Evolutionary conservation across 2,329 filamentous ascomycete species (phyloP).

Genomic region (Lasiodiplodia sp.): DNA sequence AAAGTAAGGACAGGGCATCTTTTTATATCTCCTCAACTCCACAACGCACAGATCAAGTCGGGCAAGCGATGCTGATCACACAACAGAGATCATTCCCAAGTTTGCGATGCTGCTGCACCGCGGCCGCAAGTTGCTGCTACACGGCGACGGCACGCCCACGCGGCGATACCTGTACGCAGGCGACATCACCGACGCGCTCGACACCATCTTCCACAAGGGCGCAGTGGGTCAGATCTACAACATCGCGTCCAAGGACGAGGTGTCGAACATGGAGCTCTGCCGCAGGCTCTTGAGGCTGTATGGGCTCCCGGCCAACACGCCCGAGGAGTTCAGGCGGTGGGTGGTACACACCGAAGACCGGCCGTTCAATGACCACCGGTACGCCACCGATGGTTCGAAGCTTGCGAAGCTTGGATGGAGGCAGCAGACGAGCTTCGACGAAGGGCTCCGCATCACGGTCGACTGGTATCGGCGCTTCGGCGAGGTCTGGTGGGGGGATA

Average conservation of each 20-base stretch:
- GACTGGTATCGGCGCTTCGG: slow-evolving; percentile 50
- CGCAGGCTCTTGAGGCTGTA: slow-evolving; percentile 69
- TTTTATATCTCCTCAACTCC: neutral
- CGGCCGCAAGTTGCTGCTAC: slow-evolving; percentile 71
- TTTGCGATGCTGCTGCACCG: slow-evolving; percentile 77
- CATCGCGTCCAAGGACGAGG: slow-evolving; percentile 78
- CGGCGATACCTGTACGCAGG: slow-evolving; percentile 79
- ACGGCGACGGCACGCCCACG: slow-evolving; percentile 78
- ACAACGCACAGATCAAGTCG: slow-evolving; percentile 14
- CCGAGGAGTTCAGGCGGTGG: slow-evolving; percentile 65
- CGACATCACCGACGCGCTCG: slow-evolving; percentile 81
- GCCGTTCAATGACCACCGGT: slow-evolving; percentile 61
- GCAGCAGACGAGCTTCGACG: slow-evolving; percentile 45
- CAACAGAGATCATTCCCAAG: slow-evolving; percentile 80
- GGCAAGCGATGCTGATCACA: slow-evolving; percentile 26
- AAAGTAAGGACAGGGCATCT: slow-evolving; percentile 65
- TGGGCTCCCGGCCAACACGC: slow-evolving; percentile 52
- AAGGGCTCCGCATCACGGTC: slow-evolving; percentile 46
- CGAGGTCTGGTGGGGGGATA: slow-evolving; percentile 51
- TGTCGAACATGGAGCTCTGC: slow-evolving; percentile 76
- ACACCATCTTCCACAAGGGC: slow-evolving; percentile 83
- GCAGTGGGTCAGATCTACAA: slow-evolving; percentile 80
- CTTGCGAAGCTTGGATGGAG: slow-evolving; percentile 47
- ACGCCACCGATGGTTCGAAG: slow-evolving; percentile 49
- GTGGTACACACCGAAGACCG: slow-evolving; percentile 79